These are phyloP conservation scores for Clarireedia sp. DNA, from an alignment of 2,329 filamentous ascomycete species.

Conservation along the genomic window DNA sequence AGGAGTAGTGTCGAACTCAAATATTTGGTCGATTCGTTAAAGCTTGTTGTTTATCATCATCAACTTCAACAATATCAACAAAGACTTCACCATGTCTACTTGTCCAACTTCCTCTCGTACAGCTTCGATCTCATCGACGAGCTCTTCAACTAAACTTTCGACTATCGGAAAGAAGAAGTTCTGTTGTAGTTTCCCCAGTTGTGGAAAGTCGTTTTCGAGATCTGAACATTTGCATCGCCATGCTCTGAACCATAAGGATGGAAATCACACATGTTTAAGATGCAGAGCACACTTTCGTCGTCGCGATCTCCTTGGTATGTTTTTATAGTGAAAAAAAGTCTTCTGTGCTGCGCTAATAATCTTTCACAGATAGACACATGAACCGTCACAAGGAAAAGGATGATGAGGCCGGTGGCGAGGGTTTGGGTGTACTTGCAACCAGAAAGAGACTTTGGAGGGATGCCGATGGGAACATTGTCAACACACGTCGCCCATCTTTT, in stretches of 20 bases:
- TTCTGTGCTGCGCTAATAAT: constrained; percentile 7
- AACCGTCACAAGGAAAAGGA: constrained; percentile 39
- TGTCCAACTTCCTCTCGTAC: constrained; percentile 23
- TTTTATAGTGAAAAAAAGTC: neutral
- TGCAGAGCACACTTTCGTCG: constrained; percentile 49
- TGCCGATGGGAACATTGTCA: constrained; percentile 38
- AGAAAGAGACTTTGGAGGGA: constrained; percentile 43
- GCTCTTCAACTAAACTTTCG: constrained; percentile 16
- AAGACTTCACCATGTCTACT: constrained; percentile 20
- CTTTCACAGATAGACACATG: constrained; percentile 42
- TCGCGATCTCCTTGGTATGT: constrained; percentile 45
- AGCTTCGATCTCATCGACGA: constrained; percentile 20
- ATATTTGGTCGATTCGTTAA: constrained; percentile 2
- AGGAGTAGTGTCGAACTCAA: constrained; percentile 7
- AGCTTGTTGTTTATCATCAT: constrained; percentile 3
- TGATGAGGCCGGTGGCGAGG: constrained; percentile 40
- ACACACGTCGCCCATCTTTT: constrained; percentile 32
- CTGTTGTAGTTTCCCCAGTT: constrained; percentile 34
- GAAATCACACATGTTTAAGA: constrained; percentile 43
- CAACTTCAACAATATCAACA: neutral
- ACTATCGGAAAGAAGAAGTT: constrained; percentile 29
- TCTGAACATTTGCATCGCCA: constrained; percentile 45
- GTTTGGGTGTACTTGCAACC: constrained; percentile 38
- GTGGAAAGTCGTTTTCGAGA: constrained; percentile 40
- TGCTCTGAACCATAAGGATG: constrained; percentile 41